Conservation (phyloP, 106 monocot genomes). For the Dioscorea zingiberensis region DNA sequence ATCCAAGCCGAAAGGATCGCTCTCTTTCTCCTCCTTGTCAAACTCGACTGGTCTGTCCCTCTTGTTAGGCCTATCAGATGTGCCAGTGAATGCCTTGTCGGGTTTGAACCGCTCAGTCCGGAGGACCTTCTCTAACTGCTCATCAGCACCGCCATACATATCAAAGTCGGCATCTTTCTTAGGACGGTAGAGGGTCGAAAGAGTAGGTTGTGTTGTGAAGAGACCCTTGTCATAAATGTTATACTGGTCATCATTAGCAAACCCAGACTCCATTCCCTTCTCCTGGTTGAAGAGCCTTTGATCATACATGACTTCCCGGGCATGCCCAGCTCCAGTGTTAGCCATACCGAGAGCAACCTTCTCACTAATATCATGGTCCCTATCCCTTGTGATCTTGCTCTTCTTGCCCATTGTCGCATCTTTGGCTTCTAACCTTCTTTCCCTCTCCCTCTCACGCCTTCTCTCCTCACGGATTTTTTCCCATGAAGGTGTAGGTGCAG, state of each 20-base stretch:
- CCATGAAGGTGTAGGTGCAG: constrained; percentile 22
- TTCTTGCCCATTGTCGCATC: constrained; percentile 91
- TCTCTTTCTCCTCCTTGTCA: constrained; percentile 80
- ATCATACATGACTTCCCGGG: constrained; percentile 92
- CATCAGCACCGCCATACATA: constrained; percentile 86
- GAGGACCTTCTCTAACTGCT: constrained; percentile 87
- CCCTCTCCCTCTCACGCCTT: constrained; percentile 86
- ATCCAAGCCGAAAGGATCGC: constrained; percentile 88
- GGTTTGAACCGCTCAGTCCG: constrained; percentile 94
- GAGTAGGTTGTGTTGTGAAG: constrained; percentile 88
- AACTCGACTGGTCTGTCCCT: constrained; percentile 90
- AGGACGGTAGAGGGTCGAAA: constrained; percentile 89
- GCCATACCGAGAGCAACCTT: constrained; percentile 98
- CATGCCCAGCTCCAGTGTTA: constrained; percentile 49
- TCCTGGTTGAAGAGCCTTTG: constrained; percentile 96
- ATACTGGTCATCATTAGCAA: constrained; percentile 90
- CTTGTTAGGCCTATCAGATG: constrained; percentile 63
- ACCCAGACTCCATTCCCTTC: constrained; percentile 96
- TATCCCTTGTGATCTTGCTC: constrained; percentile 86
- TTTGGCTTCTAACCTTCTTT: constrained; percentile 77
- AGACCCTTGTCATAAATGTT: constrained; percentile 91
- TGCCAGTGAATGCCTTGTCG: constrained; percentile 82
- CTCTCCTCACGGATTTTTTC: constrained; percentile 91
- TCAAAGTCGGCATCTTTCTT: constrained; percentile 82
- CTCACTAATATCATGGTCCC: constrained; percentile 88